phyloP scores from a whole-genome alignment of 2,329 filamentous ascomycete genomes.

The Fusarium sp. region DNA sequence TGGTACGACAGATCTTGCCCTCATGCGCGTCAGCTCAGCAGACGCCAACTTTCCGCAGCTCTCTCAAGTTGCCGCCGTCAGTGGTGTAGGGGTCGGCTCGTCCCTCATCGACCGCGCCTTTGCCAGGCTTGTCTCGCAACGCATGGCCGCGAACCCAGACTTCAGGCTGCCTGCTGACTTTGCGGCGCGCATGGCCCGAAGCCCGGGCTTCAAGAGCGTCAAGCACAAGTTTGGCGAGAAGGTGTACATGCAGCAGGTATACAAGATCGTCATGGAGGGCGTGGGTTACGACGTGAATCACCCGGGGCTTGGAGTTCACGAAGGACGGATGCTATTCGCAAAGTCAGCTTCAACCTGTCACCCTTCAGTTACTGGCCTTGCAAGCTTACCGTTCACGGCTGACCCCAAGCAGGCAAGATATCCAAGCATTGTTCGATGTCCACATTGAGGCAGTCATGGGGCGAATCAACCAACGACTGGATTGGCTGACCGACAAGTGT shows the following conservation, averaged over 20 bases:
- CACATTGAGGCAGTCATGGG: slow-evolving; percentile 46
- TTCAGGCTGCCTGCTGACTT: slow-evolving; percentile 51
- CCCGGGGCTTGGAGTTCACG: slow-evolving; percentile 50
- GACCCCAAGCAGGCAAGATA: slow-evolving; percentile 49
- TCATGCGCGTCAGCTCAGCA: slow-evolving; percentile 53
- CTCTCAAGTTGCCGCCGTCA: slow-evolving; percentile 51
- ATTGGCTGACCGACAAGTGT: slow-evolving; percentile 49
- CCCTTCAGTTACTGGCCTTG: background rate
- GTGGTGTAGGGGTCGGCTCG: slow-evolving; percentile 57
- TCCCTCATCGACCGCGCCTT: slow-evolving; percentile 58
- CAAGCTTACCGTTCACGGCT: background rate
- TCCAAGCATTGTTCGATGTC: slow-evolving; percentile 55
- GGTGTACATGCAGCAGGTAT: slow-evolving; percentile 52
- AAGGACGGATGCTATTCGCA: slow-evolving; percentile 53
- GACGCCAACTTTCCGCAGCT: slow-evolving; percentile 44
- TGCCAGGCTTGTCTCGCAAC: slow-evolving; percentile 49
- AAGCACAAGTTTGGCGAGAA: slow-evolving; percentile 57
- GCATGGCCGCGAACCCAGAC: slow-evolving; percentile 50
- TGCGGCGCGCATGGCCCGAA: slow-evolving; percentile 49
- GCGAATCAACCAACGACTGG: slow-evolving; percentile 52
- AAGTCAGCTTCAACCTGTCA: slow-evolving; percentile 43
- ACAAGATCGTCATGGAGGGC: slow-evolving; percentile 55
- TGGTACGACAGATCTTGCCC: slow-evolving; percentile 57
- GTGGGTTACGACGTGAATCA: slow-evolving; percentile 54
- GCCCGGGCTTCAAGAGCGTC: slow-evolving; percentile 51